Base-by-base conservation (phyloP, 179 eudicot genomes). In the Beta macrorhiza region DNA sequence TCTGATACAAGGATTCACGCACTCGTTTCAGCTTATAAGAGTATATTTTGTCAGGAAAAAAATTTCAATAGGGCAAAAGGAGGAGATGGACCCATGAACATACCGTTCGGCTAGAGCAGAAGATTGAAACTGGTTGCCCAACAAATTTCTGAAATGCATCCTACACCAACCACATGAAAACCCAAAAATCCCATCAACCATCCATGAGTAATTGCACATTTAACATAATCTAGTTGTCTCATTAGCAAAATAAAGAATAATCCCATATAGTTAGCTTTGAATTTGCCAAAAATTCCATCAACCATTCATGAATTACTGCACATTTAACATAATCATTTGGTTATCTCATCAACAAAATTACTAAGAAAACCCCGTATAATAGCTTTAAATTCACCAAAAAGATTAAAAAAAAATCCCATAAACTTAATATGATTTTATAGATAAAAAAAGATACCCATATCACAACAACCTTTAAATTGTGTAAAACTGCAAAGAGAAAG, bases 81-180 rank as follows among this genome's bases (percentile, higher is more conserved):
- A 72, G 45, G 76, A 17, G n/a, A 45, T 45, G 7, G 7, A 62
- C 44, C 1, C 58, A 83, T 52, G 65, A 56, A 85, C 91, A 89
- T 86, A 96, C 99, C 59, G 99, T 96, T 82, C 99, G 88, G 79
- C 99, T 96, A 49, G 98, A 93, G 89, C 99, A 94, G 79, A 88
- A 89, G 59, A 96, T 75, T 4, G 96, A 88, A 83, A 93, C 97
- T 37, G 97, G 93, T 82, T 94, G 92, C 68, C 99, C 99, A 62
- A 96, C 84, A 81, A 96, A 96, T 79, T 90, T 96, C 75, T 78
- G 87, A 81, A 96, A 96, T 53, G 99, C 99, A 61, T 89, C 95
- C 99, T 96, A 87, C 89, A 74, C 77, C 14, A 81, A 81, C 55
- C 72, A 74, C 63, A 45, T 57, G 7, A 64, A 3, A 64, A 25